Evolutionary conservation across 805 yeast genomes (phyloP).

Genomic region (Kregervanrija fluxuum): DNA sequence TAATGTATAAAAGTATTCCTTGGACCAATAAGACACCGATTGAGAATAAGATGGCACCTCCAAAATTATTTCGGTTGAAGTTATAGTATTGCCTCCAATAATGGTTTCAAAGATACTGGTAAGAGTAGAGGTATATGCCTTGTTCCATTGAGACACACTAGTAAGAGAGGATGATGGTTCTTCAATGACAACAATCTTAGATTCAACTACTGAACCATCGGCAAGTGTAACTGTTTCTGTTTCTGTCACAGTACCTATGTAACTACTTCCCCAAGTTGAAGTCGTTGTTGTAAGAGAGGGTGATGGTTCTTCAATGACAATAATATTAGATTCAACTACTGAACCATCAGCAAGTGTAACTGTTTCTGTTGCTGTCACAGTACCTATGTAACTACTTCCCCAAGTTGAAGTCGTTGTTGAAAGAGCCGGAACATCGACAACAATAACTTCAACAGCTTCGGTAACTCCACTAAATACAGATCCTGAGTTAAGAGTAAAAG

Average conservation of each 20-base stretch:
- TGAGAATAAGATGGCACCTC: slow-evolving; percentile 5
- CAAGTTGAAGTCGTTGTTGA: slow-evolving; percentile 5
- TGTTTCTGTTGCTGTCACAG: not conserved
- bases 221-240: too few species aligned
- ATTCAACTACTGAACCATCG: too few species aligned
- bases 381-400: not conserved
- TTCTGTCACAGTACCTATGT: too few species aligned
- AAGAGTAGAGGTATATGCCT: not conserved
- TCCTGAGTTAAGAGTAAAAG: too few species aligned
- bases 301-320: slow-evolving; percentile 2
- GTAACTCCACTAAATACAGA: too few species aligned
- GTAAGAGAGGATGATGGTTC: not conserved
- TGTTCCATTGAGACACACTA: slow-evolving; percentile 1
- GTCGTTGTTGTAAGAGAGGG: too few species aligned
- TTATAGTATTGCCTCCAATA: not conserved
- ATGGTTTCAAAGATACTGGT: not conserved
- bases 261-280: too few species aligned
- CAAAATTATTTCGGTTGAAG: not conserved
- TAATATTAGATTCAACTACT: not conserved
- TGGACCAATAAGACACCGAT: slow-evolving; percentile 5
- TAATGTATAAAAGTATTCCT: slow-evolving; percentile 1
- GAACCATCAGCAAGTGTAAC: not conserved
- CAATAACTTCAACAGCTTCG: too few species aligned
- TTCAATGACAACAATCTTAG: too few species aligned
- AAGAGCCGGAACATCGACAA: too few species aligned